Conservation (phyloP, 768 basidiomycete genomes). For the Tylopilus subfusipes region DNA sequence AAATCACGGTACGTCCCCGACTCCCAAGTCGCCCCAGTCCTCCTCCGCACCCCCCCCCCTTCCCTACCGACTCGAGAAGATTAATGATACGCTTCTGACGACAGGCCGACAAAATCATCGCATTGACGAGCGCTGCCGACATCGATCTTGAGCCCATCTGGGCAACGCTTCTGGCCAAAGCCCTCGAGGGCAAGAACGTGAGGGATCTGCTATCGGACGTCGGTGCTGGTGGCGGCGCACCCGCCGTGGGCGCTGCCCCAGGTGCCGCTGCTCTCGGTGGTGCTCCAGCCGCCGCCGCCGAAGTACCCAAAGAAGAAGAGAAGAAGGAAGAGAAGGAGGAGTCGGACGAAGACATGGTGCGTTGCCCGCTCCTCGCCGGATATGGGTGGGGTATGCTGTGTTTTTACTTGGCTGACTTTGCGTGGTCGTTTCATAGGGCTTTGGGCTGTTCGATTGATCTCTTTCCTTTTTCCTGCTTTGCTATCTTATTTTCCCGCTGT, state of each 20-base stretch:
- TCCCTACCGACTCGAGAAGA: background rate
- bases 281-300: conserved; percentile 64
- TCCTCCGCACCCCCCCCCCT: too few relatives aligned
- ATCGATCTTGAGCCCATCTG: conserved; percentile 95
- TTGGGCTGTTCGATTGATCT: conserved; percentile 91
- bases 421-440: conserved; percentile 54
- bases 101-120: conserved; percentile 87
- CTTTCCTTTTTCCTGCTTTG: conserved; percentile 12
- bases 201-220: conserved; percentile 95
- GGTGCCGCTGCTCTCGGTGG: conserved; percentile 53
- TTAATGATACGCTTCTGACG: background rate
- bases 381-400: background rate
- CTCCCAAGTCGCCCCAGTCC: background rate
- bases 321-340: conserved; percentile 89
- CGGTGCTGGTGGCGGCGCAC: conserved; percentile 86
- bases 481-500: conserved; percentile 28
- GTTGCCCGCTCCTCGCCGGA: background rate
- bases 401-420: background rate
- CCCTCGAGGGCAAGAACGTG: conserved; percentile 96
- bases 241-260: conserved; percentile 57
- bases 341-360: conserved; percentile 33
- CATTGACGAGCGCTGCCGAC: conserved; percentile 79
- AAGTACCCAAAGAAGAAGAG: conserved; percentile 74
- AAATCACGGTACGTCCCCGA: conserved; percentile 86
- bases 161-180: conserved; percentile 95